Percentiles rank a stretch among this genome's conserved stretches.
These are phyloP conservation scores for Penicillium canariense DNA, from an alignment of 495 filamentous ascomycete genomes.

Conservation along the genomic window DNA sequence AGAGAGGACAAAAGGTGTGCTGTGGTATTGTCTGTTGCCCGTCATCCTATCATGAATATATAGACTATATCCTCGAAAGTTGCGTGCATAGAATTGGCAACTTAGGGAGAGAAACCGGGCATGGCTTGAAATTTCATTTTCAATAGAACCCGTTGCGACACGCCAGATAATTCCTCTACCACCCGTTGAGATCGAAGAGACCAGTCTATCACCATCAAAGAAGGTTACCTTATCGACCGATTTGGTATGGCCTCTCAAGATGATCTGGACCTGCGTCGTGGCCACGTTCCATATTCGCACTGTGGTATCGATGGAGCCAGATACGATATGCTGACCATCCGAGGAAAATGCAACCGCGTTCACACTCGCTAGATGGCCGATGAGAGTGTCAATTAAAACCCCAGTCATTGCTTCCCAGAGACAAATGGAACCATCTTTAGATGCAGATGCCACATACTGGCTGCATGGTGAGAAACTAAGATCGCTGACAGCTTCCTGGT, in stretches of 20 bases:
- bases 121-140: background rate
- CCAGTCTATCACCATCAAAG: background rate
- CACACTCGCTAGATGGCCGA: background rate
- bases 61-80: background rate
- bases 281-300: background rate
- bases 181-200: background rate
- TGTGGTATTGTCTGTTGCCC: background rate
- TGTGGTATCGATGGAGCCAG: background rate
- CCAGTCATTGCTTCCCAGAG: background rate
- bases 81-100: background rate
- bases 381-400: background rate
- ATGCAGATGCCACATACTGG: background rate
- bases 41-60: background rate
- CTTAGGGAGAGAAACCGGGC: background rate
- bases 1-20: background rate
- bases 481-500: background rate
- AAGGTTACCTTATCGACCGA: background rate
- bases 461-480: background rate
- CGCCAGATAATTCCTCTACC: background rate
- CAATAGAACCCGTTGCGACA: background rate
- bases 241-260: background rate
- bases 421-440: background rate
- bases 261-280: background rate
- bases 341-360: background rate
- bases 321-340: background rate